A percentile compares a stretch with the other conserved stretches of the same genome.
Evolutionary conservation across 306 rosid species (phyloP).

Genomic region (Argentina anserina): DNA sequence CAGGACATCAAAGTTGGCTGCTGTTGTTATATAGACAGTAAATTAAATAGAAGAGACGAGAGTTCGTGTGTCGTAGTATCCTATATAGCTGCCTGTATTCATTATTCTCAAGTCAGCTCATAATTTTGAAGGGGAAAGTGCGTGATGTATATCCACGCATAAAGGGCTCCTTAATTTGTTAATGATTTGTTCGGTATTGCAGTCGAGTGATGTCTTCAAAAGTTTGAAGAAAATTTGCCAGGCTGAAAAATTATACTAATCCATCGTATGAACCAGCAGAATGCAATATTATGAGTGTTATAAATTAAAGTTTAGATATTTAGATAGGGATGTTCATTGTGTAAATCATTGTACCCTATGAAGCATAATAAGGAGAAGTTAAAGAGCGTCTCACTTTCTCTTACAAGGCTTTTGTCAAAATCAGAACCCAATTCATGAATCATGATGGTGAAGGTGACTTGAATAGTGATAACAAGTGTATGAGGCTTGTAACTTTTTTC

Average conservation of each 20-base stretch:
- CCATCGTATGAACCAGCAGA: no score
- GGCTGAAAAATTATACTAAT: no score
- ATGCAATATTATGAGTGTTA: no score
- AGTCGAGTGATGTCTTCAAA: not conserved
- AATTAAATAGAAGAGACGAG: not conserved
- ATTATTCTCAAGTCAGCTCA: not conserved
- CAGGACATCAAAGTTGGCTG: conserved; percentile 24
- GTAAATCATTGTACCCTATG: not conserved
- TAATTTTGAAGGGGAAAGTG: not conserved
- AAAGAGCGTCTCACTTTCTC: not conserved
- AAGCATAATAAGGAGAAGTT: not conserved
- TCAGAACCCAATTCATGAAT: not conserved
- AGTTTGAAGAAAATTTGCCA: no score
- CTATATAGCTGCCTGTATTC: not conserved
- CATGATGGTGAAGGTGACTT: not conserved
- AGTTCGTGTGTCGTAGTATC: not conserved
- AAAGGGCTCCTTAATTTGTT: not conserved
- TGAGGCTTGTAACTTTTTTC: not conserved
- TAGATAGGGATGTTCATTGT: not conserved
- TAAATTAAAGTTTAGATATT: no score
- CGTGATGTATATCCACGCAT: not conserved
- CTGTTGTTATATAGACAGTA: not conserved
- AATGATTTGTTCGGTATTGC: not conserved
- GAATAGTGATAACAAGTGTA: not conserved
- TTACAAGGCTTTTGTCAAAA: not conserved